These are phyloP conservation scores for Podosphaera xanthii DNA, from an alignment of 2,329 filamentous ascomycete genomes.

Conservation along the genomic window DNA sequence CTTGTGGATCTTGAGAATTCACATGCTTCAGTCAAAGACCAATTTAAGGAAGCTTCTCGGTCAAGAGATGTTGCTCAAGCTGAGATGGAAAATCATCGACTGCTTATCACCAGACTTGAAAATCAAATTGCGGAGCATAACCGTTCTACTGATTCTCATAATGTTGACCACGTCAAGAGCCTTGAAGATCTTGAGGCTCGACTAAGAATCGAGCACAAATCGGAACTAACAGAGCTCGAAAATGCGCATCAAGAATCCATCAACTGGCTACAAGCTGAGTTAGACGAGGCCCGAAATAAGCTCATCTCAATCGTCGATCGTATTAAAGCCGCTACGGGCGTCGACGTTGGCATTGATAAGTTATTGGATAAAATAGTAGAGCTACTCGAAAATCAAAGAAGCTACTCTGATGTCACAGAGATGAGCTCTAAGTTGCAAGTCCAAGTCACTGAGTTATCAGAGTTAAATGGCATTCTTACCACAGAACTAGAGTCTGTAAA, in stretches of 20 bases:
- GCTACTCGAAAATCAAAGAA: slow-evolving; percentile 34
- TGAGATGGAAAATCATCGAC: slow-evolving; percentile 21
- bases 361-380: slow-evolving; percentile 37
- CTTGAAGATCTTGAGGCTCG: slow-evolving; percentile 24
- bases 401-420: slow-evolving; percentile 33
- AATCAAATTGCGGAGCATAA: slow-evolving; percentile 37
- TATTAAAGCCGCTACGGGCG: slow-evolving; percentile 33
- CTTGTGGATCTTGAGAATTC: slow-evolving; percentile 54
- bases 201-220: slow-evolving; percentile 32
- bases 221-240: slow-evolving; percentile 33
- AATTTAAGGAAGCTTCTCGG: slow-evolving; percentile 43
- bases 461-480: slow-evolving; percentile 34
- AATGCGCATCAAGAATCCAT: slow-evolving; percentile 34
- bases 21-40: slow-evolving; percentile 38
- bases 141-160: slow-evolving; percentile 27
- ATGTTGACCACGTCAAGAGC: slow-evolving; percentile 26
- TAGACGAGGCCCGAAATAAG: slow-evolving; percentile 41
- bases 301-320: slow-evolving; percentile 40
- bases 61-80: slow-evolving; percentile 25
- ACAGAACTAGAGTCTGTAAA: slow-evolving; percentile 39
- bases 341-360: slow-evolving; percentile 45
- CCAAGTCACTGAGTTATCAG: slow-evolving; percentile 30
- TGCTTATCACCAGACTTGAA: slow-evolving; percentile 29
- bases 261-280: slow-evolving; percentile 34
- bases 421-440: slow-evolving; percentile 33